These are phyloP conservation scores for Corchorus capsularis DNA, from an alignment of 345 rosid species.

Conservation along the genomic window DNA sequence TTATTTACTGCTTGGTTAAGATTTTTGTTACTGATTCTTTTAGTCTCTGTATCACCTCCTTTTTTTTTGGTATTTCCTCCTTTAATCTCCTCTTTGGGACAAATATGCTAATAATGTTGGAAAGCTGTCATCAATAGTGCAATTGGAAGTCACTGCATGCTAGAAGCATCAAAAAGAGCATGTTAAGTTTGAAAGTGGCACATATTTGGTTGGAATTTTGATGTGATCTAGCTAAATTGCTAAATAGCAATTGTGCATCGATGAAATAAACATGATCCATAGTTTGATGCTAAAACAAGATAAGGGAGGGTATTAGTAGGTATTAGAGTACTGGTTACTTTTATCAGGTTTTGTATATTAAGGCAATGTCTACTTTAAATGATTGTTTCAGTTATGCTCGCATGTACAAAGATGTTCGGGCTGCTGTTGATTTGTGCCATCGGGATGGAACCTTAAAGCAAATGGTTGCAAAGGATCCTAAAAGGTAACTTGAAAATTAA, in stretches of 20 bases:
- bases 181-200: not conserved
- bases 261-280: not conserved
- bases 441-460: conserved; percentile 96
- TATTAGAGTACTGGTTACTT: not conserved
- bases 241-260: not conserved
- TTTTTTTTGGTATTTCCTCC: not conserved
- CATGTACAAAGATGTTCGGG: conserved; percentile 92
- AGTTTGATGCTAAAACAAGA: not conserved
- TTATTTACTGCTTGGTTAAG: not conserved
- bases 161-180: not conserved
- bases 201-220: not conserved
- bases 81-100: not conserved
- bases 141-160: conserved; percentile 2
- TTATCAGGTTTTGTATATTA: not conserved
- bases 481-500: conserved; percentile 37
- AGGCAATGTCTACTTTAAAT: not conserved
- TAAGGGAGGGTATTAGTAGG: not conserved
- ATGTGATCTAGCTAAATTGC: not conserved
- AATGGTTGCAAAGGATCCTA: conserved; percentile 93
- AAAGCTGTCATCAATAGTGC: not conserved
- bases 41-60: not conserved
- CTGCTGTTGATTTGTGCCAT: conserved; percentile 98
- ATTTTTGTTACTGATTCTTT: not conserved
- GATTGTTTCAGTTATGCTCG: conserved; percentile 58
- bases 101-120: not conserved